A percentile compares a stretch with the other conserved stretches of the same genome.
Conservation (phyloP, 208 protist genomes). For the Leishmania aethiopica region DNA sequence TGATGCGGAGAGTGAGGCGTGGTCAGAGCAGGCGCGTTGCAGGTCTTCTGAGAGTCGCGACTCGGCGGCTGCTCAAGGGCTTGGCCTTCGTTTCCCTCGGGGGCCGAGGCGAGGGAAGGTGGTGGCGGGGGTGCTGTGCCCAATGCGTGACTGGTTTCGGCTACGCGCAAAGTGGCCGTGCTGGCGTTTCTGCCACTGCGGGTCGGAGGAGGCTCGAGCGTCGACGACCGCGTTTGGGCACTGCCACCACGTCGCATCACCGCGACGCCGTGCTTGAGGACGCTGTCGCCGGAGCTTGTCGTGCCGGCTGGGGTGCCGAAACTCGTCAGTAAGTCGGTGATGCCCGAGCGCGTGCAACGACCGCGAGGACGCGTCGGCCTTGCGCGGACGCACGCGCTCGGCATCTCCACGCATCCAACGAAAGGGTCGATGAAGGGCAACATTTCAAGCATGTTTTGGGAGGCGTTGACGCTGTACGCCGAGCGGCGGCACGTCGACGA, state of each 20-base stretch:
- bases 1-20: neutral
- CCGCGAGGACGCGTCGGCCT: neutral
- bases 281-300: constrained; percentile 1
- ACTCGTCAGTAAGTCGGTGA: neutral
- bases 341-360: neutral
- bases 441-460: neutral
- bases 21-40: neutral
- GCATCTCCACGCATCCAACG: neutral
- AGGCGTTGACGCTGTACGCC: constrained; percentile 2
- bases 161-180: constrained; percentile 1
- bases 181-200: neutral
- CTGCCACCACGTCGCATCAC: neutral
- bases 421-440: neutral
- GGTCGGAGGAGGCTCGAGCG: neutral
- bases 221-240: neutral
- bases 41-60: neutral
- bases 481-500: neutral
- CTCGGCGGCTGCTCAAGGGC: neutral
- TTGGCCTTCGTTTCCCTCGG: neutral
- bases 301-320: constrained; percentile 3
- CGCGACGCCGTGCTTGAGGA: neutral
- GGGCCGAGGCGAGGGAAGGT: neutral
- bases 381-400: neutral
- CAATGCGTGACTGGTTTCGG: neutral
- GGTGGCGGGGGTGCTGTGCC: neutral